Evolutionary conservation across 2,329 filamentous ascomycete species (phyloP), one percentile per base, ranked within the genome.

Genomic region (Aspergillus novoparasiticus): DNA sequence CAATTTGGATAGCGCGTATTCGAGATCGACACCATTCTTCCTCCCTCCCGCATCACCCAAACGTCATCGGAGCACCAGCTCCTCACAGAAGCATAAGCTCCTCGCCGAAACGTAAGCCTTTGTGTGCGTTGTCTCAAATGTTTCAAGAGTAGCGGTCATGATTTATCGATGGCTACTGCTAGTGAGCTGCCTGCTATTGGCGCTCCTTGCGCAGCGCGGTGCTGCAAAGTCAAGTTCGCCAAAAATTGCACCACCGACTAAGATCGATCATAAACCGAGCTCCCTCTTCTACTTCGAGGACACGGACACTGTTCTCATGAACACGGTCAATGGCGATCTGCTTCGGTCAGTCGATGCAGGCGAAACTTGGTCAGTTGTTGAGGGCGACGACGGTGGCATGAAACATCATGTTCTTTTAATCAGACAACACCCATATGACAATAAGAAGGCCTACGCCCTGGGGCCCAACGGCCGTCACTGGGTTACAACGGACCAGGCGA

Each of bases 241-340:
- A 28, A 83, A 84, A 61, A 84, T 97, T 71, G 83, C 85, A 65
- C 80, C 83, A 65, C 80, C 83, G 63, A 90, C 82, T 59, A 79
- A 85, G 54, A 91, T 97, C 79, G 82, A 90, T 51, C 83, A 88
- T 71, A 79, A 84, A 59, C 91, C 93, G 0, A 75, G 80, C 59
- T 88, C 89, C 75, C 82, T 97, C 68, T 90, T 91, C 80, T 99
- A 97, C 80, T 98, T 99, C 75, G 90, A 95, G 73, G 92, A 94
- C 76, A 94, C 92, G 68, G 90, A 97, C 76, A 87, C 90, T 58
- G 83, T 96, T 63, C 79, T 98, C 53, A 89, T 93, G 71, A 91
- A 96, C 75, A 73, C 82, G 57, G 77, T 83, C 16, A 84, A 85
- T 46, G 84, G 85, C 64, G 87, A 87, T 66, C 84, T 96, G 58